A percentile compares a stretch with the other conserved stretches of the same genome.
Conservation (phyloP, 768 basidiomycete species). For the Lentinula sp. region DNA sequence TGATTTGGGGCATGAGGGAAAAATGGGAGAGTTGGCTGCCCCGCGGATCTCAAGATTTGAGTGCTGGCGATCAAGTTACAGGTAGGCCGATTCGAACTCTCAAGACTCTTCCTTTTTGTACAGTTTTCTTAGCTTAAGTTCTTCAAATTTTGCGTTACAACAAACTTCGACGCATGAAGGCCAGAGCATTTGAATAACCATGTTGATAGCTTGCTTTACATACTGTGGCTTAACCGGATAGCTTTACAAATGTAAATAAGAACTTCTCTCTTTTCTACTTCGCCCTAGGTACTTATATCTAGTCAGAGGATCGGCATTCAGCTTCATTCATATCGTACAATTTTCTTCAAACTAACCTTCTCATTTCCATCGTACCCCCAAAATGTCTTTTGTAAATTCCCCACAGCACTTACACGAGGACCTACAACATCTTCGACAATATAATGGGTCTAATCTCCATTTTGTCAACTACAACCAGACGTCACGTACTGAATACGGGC, state of each 20-base stretch:
- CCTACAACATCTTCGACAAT: background rate
- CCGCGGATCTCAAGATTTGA: constrained; percentile 6
- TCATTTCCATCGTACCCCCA: background rate
- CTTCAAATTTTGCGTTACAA: background rate
- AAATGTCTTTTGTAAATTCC: background rate
- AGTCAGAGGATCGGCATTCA: background rate
- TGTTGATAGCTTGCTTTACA: constrained; percentile 4
- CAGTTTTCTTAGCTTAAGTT: background rate
- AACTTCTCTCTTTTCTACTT: background rate
- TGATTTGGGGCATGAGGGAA: background rate
- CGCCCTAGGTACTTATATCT: background rate
- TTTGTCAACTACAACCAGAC: background rate
- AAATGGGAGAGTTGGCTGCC: background rate
- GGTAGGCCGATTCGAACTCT: constrained; percentile 2
- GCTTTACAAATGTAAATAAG: background rate
- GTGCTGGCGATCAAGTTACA: constrained; percentile 3
- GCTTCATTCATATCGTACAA: background rate
- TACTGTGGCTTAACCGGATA: constrained; percentile 2
- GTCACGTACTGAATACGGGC: background rate
- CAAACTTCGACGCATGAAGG: background rate
- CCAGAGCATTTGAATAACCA: background rate
- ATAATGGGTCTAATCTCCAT: background rate
- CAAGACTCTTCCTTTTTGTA: background rate
- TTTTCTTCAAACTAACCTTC: background rate
- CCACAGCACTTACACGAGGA: background rate